Base-by-base conservation (phyloP, 2,329 filamentous ascomycete genomes). In the Biscogniauxia mediterranea region DNA sequence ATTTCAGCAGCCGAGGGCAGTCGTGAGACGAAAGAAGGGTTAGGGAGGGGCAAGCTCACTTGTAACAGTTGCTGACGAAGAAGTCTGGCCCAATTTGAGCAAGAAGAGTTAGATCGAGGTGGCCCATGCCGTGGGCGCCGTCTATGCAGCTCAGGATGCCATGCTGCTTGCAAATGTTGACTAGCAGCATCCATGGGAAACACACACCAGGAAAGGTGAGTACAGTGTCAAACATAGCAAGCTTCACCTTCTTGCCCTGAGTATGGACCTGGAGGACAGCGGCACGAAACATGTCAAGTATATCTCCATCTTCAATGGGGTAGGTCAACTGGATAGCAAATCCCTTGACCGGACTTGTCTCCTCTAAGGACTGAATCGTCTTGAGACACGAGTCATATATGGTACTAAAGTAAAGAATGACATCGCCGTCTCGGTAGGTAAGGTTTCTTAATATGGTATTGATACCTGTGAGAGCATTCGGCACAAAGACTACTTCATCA, bases 201-300 rank as follows among this genome's bases (percentile, higher is more conserved):
- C 87, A 78, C 0, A 90, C 80, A 1, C 89, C 90, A 0, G 90
- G 90, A 57, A 87, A 78, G 26, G 86, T 88, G 23, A 86, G 83
- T 19, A 93, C 81, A 0, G 86, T 87, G 70, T 93, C 90, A 69
- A 91, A 92, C 52, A 92, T 75, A 1, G 89, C 89, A 8, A 90
- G 69, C 52, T 81, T 85, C 1, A 88, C 83, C 4, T 73, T 82
- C 58, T 83, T 80, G 0, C 89, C 87, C 1, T 75, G 74, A 1
- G 65, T 66, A 52, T 80, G 78, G 26, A 85, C 78, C 9, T 77
- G 70, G 5, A 76, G 70, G 20, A 91, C 81, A 0, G 81, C 80
- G 0, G 77, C 71, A 53, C 78, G 76, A 71, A 92, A 89, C 19
- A 72, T 75, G 20, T 58, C 61, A 5, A 89, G 74, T 0, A 92